Evolutionary conservation across 106 monocot species (phyloP).

Genomic region (Platanthera zijinensis): DNA sequence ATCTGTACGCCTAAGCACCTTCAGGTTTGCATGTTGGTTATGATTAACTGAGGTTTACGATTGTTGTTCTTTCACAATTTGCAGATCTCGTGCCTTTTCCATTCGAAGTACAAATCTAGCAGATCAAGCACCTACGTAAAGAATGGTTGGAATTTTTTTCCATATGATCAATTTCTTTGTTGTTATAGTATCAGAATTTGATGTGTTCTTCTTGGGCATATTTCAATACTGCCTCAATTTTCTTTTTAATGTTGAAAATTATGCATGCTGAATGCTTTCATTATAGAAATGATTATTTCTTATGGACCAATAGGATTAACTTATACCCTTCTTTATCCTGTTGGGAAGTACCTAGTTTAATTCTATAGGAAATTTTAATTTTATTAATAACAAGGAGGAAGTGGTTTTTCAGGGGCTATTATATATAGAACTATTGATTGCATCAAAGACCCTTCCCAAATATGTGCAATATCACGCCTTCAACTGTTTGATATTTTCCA

Average conservation of each 20-base stretch:
- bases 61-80: background rate
- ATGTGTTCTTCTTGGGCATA: background rate
- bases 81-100: constrained; percentile 18
- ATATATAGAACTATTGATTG: background rate
- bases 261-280: background rate
- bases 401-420: background rate
- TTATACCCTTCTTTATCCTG: background rate
- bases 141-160: constrained; percentile 15
- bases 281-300: too few species aligned
- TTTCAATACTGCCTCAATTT: background rate
- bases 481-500: background rate
- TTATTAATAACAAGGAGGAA: too few species aligned
- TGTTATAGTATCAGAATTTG: background rate
- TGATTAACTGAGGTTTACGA: background rate
- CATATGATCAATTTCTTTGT: background rate
- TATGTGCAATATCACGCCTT: background rate
- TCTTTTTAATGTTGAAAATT: background rate
- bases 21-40: background rate
- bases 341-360: background rate
- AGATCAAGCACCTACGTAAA: constrained; percentile 17
- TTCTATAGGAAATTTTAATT: background rate
- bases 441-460: background rate
- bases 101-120: constrained; percentile 16
- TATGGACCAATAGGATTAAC: background rate
- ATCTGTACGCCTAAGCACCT: too few species aligned